Conservation (phyloP, 1,284 basidiomycete genomes). For the Leccinum griseonigrum region DNA sequence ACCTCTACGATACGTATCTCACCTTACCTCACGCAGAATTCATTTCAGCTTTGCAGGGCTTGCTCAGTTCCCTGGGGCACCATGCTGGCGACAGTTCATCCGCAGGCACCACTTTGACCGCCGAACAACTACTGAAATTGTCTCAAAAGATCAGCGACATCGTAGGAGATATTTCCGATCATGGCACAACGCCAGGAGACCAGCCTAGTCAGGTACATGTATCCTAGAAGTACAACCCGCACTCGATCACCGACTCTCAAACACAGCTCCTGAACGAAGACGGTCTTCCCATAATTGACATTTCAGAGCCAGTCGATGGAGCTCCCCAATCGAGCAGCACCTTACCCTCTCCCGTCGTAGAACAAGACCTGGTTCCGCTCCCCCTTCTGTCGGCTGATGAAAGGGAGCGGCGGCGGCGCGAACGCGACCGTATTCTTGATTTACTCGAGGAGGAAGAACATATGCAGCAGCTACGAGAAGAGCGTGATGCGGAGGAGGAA, state of each 20-base stretch:
- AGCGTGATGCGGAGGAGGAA: constrained; percentile 41
- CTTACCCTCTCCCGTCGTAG: constrained; percentile 13
- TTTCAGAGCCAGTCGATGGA: constrained; percentile 55
- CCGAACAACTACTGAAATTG: constrained; percentile 50
- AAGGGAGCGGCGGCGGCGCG: constrained; percentile 47
- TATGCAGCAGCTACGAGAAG: constrained; percentile 40
- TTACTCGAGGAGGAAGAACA: constrained; percentile 68
- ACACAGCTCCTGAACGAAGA: constrained; percentile 68
- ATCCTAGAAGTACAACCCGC: constrained; percentile 13
- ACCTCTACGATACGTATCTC: not conserved
- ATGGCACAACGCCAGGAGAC: constrained; percentile 39
- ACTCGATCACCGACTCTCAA: constrained; percentile 18
- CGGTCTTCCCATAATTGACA: constrained; percentile 74
- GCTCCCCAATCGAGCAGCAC: constrained; percentile 22
- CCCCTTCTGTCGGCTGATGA: constrained; percentile 46
- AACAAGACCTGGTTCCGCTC: constrained; percentile 47
- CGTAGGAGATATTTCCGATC: constrained; percentile 47
- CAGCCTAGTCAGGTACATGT: constrained; percentile 61
- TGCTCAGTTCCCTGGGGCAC: constrained; percentile 48
- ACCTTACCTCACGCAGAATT: constrained; percentile 7
- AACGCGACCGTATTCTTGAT: constrained; percentile 65
- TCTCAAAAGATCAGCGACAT: constrained; percentile 61
- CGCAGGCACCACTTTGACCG: constrained; percentile 37
- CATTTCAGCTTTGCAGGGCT: constrained; percentile 47
- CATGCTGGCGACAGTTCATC: constrained; percentile 33